Conservation (phyloP, 2,329 filamentous ascomycete genomes). For the Monilinia aucupariae region DNA sequence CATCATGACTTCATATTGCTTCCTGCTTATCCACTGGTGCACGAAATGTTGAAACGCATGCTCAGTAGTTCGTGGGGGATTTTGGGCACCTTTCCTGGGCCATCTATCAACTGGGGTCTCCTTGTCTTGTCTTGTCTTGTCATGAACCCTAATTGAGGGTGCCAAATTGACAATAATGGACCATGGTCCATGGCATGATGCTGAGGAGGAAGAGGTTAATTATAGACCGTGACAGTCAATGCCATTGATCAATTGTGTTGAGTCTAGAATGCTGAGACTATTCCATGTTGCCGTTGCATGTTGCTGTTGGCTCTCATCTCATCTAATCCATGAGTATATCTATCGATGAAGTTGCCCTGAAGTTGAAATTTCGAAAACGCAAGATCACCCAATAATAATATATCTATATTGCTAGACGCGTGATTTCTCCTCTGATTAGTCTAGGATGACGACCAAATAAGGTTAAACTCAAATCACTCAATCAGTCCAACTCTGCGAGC, state of each 20-base stretch:
- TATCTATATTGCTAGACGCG: too few species aligned
- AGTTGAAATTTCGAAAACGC: too few species aligned
- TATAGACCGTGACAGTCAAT: too few species aligned
- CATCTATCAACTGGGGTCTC: constrained; percentile 1
- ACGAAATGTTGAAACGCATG: not conserved
- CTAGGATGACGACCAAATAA: not conserved
- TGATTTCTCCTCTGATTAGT: too few species aligned
- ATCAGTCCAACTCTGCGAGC: not conserved
- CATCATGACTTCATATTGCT: constrained; percentile 1
- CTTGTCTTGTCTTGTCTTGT: not conserved
- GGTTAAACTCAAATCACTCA: not conserved
- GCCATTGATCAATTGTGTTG: not conserved
- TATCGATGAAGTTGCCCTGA: too few species aligned
- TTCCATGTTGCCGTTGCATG: too few species aligned
- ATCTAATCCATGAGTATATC: too few species aligned
- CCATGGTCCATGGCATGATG: too few species aligned
- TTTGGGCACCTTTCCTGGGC: not conserved
- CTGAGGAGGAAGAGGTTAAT: not conserved
- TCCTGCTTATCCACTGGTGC: not conserved
- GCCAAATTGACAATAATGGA: too few species aligned
- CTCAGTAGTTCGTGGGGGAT: constrained; percentile 4
- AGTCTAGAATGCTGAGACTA: not conserved
- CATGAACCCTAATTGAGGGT: not conserved
- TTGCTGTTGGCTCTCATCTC: too few species aligned
- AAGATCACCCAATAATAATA: too few species aligned